Base-by-base conservation (phyloP, 495 filamentous ascomycete genomes). In the Neurospora sp. region DNA sequence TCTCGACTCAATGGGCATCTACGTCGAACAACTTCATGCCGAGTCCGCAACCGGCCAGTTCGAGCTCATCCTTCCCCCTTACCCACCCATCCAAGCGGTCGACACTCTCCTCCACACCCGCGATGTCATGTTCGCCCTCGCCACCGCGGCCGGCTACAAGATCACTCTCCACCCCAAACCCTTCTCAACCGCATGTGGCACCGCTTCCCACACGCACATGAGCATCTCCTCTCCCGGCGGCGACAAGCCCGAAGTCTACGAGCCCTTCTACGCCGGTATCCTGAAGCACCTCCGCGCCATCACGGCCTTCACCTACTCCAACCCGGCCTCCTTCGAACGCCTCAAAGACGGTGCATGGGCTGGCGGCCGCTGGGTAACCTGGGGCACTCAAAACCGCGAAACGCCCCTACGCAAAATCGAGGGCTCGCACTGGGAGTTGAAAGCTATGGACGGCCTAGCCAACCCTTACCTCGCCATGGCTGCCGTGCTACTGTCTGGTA, bases 91-190 rank as follows among this genome's bases (percentile, higher is more conserved):
- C 4, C 80, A 84, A 5, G 92, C 93, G 0, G 88, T 93, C 59
- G 94, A 96, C 81, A 86, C 86, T 1, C 85, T 97, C 6, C 81
- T 94, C 13, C 89, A 92, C 76, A 88, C 93, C 2, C 89, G 93
- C 1, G 89, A 93, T 75, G 88, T 91, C 62, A 88, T 97, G 76
- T 81, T 81, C 9, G 81, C 83, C 9, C 83, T 90, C 3, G 89
- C 90, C 13, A 85, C 87, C 10, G 82, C 85, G 5, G 85, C 90
- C 40, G 85, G 85, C 3, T 84, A 92, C 70, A 89, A 90, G 2
- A 89, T 93, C n/a, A 96, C 93, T 0, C 85, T 96, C 0, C 86
- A 93, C 74, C 94, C 94, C 0, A 92, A 91, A 39, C 92, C 93
- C 0, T 89, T 89, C 72, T 34, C 87, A 4, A 74, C 77, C 19